Percentiles rank a stretch among this genome's conserved stretches.
These are phyloP conservation scores for Neodidymelliopsis sp. DNA, from an alignment of 2,329 filamentous ascomycete genomes.

Conservation along the genomic window DNA sequence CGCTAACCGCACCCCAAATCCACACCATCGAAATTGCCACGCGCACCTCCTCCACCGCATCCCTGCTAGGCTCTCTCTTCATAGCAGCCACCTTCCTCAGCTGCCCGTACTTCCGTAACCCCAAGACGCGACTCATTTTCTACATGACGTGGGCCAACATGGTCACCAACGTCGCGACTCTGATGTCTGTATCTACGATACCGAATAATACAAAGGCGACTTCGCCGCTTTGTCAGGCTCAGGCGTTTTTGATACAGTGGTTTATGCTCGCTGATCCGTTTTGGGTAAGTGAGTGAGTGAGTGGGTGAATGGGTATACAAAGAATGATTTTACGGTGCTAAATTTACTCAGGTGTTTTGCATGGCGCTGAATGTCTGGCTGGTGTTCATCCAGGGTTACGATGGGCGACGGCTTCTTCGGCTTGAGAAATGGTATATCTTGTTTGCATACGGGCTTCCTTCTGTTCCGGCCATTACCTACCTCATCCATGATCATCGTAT, in stretches of 20 bases:
- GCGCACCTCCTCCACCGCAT: slow-evolving; percentile 73
- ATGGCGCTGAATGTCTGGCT: slow-evolving; percentile 88
- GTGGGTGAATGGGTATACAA: slow-evolving; percentile 64
- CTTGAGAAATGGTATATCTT: slow-evolving; percentile 76
- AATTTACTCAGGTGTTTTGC: slow-evolving; percentile 70
- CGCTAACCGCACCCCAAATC: neutral
- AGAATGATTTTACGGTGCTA: no score
- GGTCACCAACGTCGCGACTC: slow-evolving; percentile 76
- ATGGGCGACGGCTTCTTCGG: slow-evolving; percentile 66
- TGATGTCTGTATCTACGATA: slow-evolving; percentile 73
- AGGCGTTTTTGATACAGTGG: slow-evolving; percentile 85
- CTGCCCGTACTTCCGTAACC: slow-evolving; percentile 78
- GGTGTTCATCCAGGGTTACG: slow-evolving; percentile 79
- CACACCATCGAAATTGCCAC: slow-evolving; percentile 68
- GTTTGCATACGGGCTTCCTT: slow-evolving; percentile 75
- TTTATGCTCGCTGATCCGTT: slow-evolving; percentile 48
- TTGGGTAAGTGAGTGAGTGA: slow-evolving; percentile 73
- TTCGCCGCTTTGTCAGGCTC: slow-evolving; percentile 73
- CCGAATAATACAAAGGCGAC: slow-evolving; percentile 47
- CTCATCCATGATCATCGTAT: slow-evolving; percentile 67
- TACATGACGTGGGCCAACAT: slow-evolving; percentile 85
- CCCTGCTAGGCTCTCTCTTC: slow-evolving; percentile 73
- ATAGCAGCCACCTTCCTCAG: slow-evolving; percentile 74
- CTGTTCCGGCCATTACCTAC: slow-evolving; percentile 72
- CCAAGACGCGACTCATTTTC: slow-evolving; percentile 86